phyloP scores from a whole-genome alignment of 176 grass and related monocot species.

The Triticum aestivum region IWGSC_CS_RefSeq_v2.1 NC_057805.1:108305453-108305952 shows the following conservation, averaged over 20 bases:
- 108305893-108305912: constrained; percentile 16
- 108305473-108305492: neutral
- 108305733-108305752: neutral
- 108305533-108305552: neutral
- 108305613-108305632: neutral
- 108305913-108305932: constrained; percentile 34
- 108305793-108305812: constrained; percentile 2
- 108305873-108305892: neutral
- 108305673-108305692: neutral
- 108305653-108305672: neutral
- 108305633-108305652: neutral
- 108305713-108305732: neutral
- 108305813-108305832: neutral
- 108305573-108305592: neutral
- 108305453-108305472: constrained; percentile 29
- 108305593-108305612: neutral
- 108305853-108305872: neutral
- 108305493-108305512: neutral
- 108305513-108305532: neutral
- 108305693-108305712: constrained; percentile 8
- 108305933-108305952: constrained; percentile 18
- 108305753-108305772: constrained; percentile 5
- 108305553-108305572: neutral
- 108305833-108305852: neutral
- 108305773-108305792: neutral